Base-by-base conservation (phyloP, 139 green algal genomes). In the Desmodesmus armatus region DNA sequence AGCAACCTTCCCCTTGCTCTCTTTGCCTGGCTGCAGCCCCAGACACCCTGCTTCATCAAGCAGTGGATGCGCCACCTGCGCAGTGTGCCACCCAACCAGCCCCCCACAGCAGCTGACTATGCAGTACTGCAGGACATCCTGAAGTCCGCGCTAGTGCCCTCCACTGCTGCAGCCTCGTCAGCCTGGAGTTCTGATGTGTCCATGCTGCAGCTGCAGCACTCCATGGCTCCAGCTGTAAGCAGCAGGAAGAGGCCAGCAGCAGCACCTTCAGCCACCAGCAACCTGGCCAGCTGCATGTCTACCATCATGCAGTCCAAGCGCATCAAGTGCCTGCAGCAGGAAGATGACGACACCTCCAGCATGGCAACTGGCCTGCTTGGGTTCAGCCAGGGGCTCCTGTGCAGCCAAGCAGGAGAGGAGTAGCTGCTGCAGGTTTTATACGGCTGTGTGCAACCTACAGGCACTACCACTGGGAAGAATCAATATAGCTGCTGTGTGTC, bases 1-100 rank as follows among this genome's bases (percentile, higher is more conserved):
- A n/a, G n/a, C n/a, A n/a, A n/a, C n/a, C n/a, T n/a, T n/a, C n/a
- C n/a, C n/a, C n/a, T n/a, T n/a, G n/a, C n/a, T n/a, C n/a, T n/a
- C n/a, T n/a, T n/a, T n/a, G n/a, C n/a, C n/a, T n/a, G n/a, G n/a
- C 9, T 40, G 41, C 71, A 79, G 71, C 41, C 27, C 9, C 35
- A n/a, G 37, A 82, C 76, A 21, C 76, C 76, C 41, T 35, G 25
- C 23, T 82, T 82, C 55, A 71, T 82, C 76, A 82, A 72, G 55
- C 58, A 37, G 5, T 82, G 76, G 76, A 71, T 82, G 76, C 55
- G 55, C 7, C 55, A 82, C 35, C 53, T 82, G 35, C 31, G 76
- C 53, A 82, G 76, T 37, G 40, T 82, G 62, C 76, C 76, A n/a
- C 37, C 74, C n/a, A 29, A 82, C 31, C 74, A 82, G 31, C 23